Evolutionary conservation across 1,139 yeast genomes (phyloP).

Genomic region (Debaryomycetaceae sp.): DNA sequence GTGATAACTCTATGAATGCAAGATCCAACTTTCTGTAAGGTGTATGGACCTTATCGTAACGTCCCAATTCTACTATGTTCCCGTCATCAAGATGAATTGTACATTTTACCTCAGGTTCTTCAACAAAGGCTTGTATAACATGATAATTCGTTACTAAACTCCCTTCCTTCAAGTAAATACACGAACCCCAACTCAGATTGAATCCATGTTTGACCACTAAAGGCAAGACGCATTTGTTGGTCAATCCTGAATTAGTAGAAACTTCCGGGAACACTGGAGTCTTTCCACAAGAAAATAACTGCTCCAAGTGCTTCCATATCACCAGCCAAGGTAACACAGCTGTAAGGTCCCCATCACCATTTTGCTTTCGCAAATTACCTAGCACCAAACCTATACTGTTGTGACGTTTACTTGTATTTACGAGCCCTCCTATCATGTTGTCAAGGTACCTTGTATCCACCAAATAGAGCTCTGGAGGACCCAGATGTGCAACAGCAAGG

Average conservation of each 20-base stretch:
- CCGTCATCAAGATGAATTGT: conserved; percentile 9
- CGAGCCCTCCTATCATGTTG: conserved; percentile 64
- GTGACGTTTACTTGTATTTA: conserved; percentile 8
- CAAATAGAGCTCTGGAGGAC: conserved; percentile 26
- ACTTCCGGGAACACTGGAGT: not conserved
- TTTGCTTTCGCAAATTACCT: conserved; percentile 47
- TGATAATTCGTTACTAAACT: conserved; percentile 36
- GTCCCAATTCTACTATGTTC: conserved; percentile 6
- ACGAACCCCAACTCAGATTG: conserved; percentile 34
- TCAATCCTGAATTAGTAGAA: not conserved
- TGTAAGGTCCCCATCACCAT: conserved; percentile 62
- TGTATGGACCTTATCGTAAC: conserved; percentile 15
- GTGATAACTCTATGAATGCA: conserved; percentile 28
- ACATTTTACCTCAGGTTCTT: conserved; percentile 5
- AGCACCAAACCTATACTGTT: conserved; percentile 49
- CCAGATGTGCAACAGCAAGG: conserved; percentile 17
- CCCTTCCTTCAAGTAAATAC: conserved; percentile 22
- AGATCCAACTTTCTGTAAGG: conserved; percentile 36
- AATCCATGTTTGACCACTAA: conserved; percentile 8
- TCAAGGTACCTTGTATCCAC: conserved; percentile 58
- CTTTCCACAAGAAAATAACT: not conserved
- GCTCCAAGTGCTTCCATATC: conserved; percentile 8
- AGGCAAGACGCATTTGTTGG: conserved; percentile 15
- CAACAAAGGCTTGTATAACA: conserved; percentile 26
- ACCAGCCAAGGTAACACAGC: conserved; percentile 49